A percentile compares a stretch with the other conserved stretches of the same genome.
Conservation (phyloP, 441 rosid genomes). For the Raphanus hybrid region DNA sequence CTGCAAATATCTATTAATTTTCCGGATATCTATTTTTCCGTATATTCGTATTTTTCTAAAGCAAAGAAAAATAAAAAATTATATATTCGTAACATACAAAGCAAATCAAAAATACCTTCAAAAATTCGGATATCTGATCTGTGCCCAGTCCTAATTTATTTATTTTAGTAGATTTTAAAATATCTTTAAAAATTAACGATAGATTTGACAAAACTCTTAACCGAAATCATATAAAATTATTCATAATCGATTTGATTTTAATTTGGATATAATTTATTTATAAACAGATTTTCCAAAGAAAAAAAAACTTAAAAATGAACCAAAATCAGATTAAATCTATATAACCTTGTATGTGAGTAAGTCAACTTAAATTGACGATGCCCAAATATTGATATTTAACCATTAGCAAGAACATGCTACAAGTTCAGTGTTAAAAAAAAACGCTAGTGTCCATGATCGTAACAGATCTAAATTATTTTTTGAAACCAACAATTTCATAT, state of each 20-base stretch:
- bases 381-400: background rate
- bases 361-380: background rate
- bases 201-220: background rate
- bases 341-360: background rate
- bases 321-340: background rate
- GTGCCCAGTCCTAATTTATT: too few species aligned
- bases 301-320: background rate
- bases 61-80: too few species aligned
- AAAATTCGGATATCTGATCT: too few species aligned
- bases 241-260: background rate
- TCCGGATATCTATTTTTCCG: too few species aligned
- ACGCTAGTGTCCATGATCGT: background rate
- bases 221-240: background rate
- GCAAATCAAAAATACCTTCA: too few species aligned
- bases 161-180: background rate
- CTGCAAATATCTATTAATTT: too few species aligned
- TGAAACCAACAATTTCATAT: background rate
- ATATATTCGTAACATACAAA: too few species aligned
- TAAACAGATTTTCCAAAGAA: background rate
- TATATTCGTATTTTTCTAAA: too few species aligned
- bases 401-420: background rate
- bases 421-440: background rate
- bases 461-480: background rate
- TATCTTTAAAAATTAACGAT: background rate
- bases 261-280: background rate